Percentiles rank a stretch among this genome's conserved stretches.
Evolutionary conservation across 441 rosid genomes (phyloP).

Genomic region (Raphanus hybrid): DNA sequence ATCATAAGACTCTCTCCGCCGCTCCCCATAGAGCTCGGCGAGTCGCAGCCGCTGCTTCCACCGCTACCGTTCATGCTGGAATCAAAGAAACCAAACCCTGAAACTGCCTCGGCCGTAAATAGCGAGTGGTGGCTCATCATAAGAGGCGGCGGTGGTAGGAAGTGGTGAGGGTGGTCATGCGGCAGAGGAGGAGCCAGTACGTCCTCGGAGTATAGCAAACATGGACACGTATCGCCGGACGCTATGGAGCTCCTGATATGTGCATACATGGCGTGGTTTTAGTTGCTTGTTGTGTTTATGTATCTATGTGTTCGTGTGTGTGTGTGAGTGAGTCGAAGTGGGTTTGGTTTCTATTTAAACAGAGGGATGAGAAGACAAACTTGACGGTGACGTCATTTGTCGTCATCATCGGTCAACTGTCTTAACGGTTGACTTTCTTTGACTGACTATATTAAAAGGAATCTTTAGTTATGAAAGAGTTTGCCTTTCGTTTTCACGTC

Average conservation of each 20-base stretch:
- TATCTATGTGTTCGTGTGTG: neutral
- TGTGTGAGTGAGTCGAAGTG: slow-evolving; percentile 23
- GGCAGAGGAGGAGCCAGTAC: slow-evolving; percentile 36
- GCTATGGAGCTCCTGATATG: slow-evolving; percentile 41
- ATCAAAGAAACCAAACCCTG: slow-evolving; percentile 37
- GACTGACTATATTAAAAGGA: slow-evolving; percentile 19
- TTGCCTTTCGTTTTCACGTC: slow-evolving; percentile 38
- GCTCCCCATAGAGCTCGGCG: slow-evolving; percentile 61
- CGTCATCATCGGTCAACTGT: slow-evolving; percentile 35
- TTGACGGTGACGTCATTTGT: slow-evolving; percentile 49
- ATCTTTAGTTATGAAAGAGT: neutral
- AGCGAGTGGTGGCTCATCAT: slow-evolving; percentile 42
- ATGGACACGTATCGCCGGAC: slow-evolving; percentile 25
- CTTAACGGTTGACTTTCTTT: slow-evolving; percentile 47
- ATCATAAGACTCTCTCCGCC: slow-evolving; percentile 49
- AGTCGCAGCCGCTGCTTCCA: slow-evolving; percentile 64
- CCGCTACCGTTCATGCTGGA: slow-evolving; percentile 41
- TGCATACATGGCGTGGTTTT: slow-evolving; percentile 45
- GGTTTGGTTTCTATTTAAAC: slow-evolving; percentile 45
- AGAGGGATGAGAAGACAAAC: slow-evolving; percentile 17
- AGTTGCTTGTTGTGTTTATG: neutral
- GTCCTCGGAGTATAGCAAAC: slow-evolving; percentile 34
- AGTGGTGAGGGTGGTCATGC: slow-evolving; percentile 36
- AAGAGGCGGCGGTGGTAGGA: slow-evolving; percentile 40
- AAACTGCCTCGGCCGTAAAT: slow-evolving; percentile 28